These are phyloP conservation scores for Exophiala oligosperma DNA, from an alignment of 2,329 filamentous ascomycete genomes.

Conservation along the genomic window DNA sequence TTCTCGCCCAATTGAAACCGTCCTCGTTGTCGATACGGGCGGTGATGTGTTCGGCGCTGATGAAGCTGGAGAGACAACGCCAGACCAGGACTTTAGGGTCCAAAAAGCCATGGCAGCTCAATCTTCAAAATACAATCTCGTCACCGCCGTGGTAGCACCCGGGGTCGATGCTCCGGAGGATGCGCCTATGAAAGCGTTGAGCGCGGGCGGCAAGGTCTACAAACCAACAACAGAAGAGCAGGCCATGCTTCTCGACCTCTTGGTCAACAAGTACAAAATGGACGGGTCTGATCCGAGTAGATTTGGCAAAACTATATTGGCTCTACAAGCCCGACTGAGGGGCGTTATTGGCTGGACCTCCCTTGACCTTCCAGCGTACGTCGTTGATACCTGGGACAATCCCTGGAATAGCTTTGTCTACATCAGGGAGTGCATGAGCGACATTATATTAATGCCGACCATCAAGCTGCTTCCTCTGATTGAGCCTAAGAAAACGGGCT, in stretches of 20 bases:
- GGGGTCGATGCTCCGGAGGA: conserved; percentile 27
- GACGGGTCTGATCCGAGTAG: conserved; percentile 25
- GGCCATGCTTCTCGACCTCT: conserved; percentile 21
- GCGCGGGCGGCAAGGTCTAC: conserved; percentile 23
- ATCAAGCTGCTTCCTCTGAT: conserved; percentile 23
- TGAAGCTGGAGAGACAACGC: conserved; percentile 14
- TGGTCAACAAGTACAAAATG: conserved; percentile 25
- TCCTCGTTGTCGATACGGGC: conserved; percentile 28
- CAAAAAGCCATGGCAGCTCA: conserved; percentile 19
- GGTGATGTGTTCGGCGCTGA: conserved; percentile 29
- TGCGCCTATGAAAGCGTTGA: conserved; percentile 21
- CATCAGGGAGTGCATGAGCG: conserved; percentile 28
- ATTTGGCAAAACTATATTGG: conserved; percentile 29
- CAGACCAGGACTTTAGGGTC: conserved; percentile 27
- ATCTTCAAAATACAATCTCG: conserved; percentile 17
- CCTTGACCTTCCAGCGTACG: conserved; percentile 26
- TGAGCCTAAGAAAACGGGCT: conserved; percentile 7
- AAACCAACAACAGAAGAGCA: conserved; percentile 20
- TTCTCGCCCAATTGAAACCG: conserved; percentile 14
- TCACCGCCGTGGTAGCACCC: conserved; percentile 27
- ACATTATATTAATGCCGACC: conserved; percentile 26
- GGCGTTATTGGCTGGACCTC: conserved; percentile 25
- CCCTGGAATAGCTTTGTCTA: conserved; percentile 29
- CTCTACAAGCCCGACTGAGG: conserved; percentile 24
- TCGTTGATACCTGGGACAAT: conserved; percentile 30